Conservation (phyloP, 257 asterid species). For the Scutellaria galericulata region DNA sequence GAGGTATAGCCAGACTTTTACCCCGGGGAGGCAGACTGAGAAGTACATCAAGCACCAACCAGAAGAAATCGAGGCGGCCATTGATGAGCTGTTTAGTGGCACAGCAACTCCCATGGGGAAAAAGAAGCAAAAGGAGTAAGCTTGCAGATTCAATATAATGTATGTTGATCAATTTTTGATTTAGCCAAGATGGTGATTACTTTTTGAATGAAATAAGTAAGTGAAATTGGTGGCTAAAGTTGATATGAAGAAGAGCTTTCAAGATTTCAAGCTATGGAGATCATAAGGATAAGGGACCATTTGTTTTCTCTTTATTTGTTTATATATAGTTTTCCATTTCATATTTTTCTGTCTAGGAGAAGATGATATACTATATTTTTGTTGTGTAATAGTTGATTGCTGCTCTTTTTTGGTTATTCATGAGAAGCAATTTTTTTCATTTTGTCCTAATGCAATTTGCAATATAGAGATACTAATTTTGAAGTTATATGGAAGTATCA, state of each 20-base stretch:
- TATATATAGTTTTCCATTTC: conserved; percentile 15
- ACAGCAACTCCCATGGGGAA: conserved; percentile 54
- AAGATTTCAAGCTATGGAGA: neutral
- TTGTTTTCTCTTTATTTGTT: neutral
- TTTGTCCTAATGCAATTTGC: conserved; percentile 18
- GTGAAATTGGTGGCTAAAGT: neutral
- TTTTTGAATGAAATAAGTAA: neutral
- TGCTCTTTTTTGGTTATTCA: conserved; percentile 4
- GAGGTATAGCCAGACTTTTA: conserved; percentile 73
- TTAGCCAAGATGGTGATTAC: neutral
- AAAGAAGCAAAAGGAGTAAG: conserved; percentile 46
- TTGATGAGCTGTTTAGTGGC: conserved; percentile 84
- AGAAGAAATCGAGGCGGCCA: conserved; percentile 71
- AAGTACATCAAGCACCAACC: conserved; percentile 84
- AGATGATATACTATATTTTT: neutral
- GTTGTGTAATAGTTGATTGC: neutral
- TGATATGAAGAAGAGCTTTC: neutral
- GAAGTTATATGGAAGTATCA: neutral
- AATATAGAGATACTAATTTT: neutral
- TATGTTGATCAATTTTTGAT: too few species aligned
- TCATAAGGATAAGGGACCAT: too few species aligned
- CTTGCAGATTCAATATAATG: neutral
- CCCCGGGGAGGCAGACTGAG: conserved; percentile 91
- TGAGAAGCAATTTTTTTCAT: neutral
- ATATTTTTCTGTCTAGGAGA: neutral